A percentile compares a stretch with the other conserved stretches of the same genome.
phyloP scores from a whole-genome alignment of 1,284 basidiomycete species.

The Irpex rosettiformis region DNA sequence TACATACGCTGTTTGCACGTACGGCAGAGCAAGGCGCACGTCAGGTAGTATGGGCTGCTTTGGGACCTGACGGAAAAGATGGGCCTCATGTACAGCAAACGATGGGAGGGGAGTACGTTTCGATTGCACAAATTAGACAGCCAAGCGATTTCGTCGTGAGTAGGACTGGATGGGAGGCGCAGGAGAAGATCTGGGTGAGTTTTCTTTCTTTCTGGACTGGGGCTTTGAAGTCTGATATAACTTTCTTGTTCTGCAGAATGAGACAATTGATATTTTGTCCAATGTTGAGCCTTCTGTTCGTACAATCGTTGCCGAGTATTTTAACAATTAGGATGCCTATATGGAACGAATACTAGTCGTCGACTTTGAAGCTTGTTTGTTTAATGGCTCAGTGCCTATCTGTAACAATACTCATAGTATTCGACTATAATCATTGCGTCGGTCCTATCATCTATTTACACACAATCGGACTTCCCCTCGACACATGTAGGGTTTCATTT shows the following conservation, averaged over 20 bases:
- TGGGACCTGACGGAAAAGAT: conserved; percentile 8
- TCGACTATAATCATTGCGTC: too few relatives aligned
- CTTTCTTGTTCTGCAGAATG: conserved; percentile 8
- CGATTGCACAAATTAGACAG: background rate
- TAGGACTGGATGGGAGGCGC: conserved; percentile 2
- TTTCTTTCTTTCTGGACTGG: background rate
- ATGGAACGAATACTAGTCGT: background rate
- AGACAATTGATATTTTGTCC: conserved; percentile 16
- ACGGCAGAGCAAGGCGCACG: conserved; percentile 14
- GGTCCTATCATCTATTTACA: too few relatives aligned
- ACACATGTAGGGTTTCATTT: too few relatives aligned
- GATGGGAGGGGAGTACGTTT: conserved; percentile 9
- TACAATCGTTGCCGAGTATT: conserved; percentile 7
- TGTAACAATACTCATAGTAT: too few relatives aligned
- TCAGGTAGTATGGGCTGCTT: conserved; percentile 7
- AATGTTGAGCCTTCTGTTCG: conserved; percentile 10
- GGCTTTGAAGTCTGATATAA: background rate
- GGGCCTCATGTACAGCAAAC: background rate
- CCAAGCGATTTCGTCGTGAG: conserved; percentile 10
- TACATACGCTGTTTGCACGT: background rate
- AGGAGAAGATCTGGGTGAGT: conserved; percentile 10
- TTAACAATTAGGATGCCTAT: background rate
- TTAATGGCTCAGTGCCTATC: too few relatives aligned
- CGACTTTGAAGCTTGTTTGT: too few relatives aligned
- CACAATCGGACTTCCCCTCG: too few relatives aligned